These are phyloP conservation scores for Lachancea quebecensis DNA, from an alignment of 805 yeast species.

Conservation along the genomic window DNA sequence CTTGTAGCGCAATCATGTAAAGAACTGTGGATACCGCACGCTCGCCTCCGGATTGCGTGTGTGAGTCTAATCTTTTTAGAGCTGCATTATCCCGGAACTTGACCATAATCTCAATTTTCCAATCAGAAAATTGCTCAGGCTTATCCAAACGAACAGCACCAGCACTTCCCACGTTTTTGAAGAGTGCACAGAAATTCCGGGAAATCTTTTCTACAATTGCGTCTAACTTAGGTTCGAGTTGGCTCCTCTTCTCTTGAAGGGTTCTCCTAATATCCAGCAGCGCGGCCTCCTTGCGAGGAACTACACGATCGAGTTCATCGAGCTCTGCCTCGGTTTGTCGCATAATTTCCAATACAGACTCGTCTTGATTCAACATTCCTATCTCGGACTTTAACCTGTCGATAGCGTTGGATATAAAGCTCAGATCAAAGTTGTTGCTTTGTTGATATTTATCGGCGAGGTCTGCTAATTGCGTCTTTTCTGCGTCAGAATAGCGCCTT, in stretches of 20 bases:
- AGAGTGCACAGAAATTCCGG: constrained; percentile 54
- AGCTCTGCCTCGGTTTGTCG: constrained; percentile 25
- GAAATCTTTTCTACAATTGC: constrained; percentile 51
- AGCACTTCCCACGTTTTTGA: constrained; percentile 71
- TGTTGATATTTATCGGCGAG: constrained; percentile 36
- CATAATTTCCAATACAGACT: constrained; percentile 33
- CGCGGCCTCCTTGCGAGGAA: constrained; percentile 18
- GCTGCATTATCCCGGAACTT: constrained; percentile 74
- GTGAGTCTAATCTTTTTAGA: constrained; percentile 69
- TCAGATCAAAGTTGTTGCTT: constrained; percentile 34
- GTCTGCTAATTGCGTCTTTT: constrained; percentile 34
- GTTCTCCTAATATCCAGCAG: constrained; percentile 28
- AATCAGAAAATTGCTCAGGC: constrained; percentile 48
- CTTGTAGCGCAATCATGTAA: constrained; percentile 85
- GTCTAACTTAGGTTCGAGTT: constrained; percentile 61
- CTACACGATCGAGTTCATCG: constrained; percentile 13
- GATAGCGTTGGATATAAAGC: constrained; percentile 35
- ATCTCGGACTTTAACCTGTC: constrained; percentile 43
- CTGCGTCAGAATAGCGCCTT: constrained; percentile 34
- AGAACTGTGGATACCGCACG: constrained; percentile 91
- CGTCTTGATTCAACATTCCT: constrained; percentile 32
- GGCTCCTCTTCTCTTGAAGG: constrained; percentile 34
- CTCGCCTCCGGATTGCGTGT: constrained; percentile 96
- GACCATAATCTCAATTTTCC: constrained; percentile 81
- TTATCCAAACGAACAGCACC: constrained; percentile 67